Conservation (phyloP, 2,329 filamentous ascomycete genomes). For the Ophiostoma australiae region DNA sequence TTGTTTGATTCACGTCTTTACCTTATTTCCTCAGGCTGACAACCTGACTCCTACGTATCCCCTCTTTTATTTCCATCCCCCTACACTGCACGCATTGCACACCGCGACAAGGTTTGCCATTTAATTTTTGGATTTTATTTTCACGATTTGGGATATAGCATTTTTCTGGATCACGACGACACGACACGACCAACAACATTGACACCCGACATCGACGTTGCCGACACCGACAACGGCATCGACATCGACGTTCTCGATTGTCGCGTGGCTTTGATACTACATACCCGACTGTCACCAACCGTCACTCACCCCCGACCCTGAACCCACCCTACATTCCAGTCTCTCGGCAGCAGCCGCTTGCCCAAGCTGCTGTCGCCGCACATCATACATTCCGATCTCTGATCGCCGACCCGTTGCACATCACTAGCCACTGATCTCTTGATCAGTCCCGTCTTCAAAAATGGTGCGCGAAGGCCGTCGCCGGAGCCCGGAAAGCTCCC, state of each 20-base stretch:
- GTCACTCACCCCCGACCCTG: neutral
- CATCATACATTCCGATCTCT: neutral
- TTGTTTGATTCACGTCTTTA: neutral
- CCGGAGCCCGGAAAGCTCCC: slow-evolving; percentile 52
- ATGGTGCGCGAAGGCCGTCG: slow-evolving; percentile 54
- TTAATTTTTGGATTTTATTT: neutral
- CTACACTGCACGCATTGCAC: neutral
- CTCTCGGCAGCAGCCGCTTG: slow-evolving; percentile 12
- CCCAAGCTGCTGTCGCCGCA: slow-evolving; percentile 1
- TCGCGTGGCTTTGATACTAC: neutral
- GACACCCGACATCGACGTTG: neutral
- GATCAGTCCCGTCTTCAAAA: neutral
- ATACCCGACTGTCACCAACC: neutral
- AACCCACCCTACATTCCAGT: slow-evolving; percentile 9
- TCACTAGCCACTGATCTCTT: neutral
- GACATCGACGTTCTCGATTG: neutral
- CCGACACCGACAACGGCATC: neutral
- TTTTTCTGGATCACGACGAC: neutral
- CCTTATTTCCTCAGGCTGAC: neutral
- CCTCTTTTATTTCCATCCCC: slow-evolving; percentile 14
- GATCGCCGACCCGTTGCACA: neutral
- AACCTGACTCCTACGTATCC: neutral
- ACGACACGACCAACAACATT: slow-evolving; percentile 5
- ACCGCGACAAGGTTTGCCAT: neutral
- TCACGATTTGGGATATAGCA: neutral